Percentiles rank a stretch among this genome's conserved stretches.
Evolutionary conservation across 2,329 filamentous ascomycete species (phyloP).

Genomic region (Botrytis galanthina): DNA sequence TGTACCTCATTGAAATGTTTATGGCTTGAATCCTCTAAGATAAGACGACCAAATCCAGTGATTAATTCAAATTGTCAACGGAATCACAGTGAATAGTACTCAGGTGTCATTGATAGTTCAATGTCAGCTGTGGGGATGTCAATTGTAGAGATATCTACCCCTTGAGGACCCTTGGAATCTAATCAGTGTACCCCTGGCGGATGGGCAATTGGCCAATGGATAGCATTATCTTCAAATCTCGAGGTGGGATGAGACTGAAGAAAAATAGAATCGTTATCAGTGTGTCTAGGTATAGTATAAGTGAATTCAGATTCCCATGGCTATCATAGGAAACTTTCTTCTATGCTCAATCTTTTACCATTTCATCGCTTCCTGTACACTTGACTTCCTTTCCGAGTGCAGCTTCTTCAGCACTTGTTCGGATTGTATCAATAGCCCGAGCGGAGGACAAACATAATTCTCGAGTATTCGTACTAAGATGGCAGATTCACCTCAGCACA

Average conservation of each 20-base stretch:
- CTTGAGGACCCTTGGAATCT: background rate
- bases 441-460: background rate
- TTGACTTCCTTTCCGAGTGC: background rate
- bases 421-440: background rate
- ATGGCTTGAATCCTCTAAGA: background rate
- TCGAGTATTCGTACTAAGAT: slow-evolving; percentile 16
- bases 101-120: background rate
- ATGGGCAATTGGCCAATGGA: background rate
- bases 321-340: background rate
- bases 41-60: background rate
- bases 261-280: background rate
- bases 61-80: slow-evolving; percentile 2
- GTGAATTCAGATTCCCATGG: background rate
- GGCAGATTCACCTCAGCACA: slow-evolving; percentile 25
- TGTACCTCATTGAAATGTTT: background rate
- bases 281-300: background rate
- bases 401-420: background rate
- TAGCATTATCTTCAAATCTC: background rate
- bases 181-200: background rate
- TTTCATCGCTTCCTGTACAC: background rate
- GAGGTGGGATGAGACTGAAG: background rate
- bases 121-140: slow-evolving; percentile 11
- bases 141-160: background rate
- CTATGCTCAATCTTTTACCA: background rate
- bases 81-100: background rate